These are phyloP conservation scores for Coelastrella sp. DNA, from an alignment of 139 green algal species.

Conservation along the genomic window DNA sequence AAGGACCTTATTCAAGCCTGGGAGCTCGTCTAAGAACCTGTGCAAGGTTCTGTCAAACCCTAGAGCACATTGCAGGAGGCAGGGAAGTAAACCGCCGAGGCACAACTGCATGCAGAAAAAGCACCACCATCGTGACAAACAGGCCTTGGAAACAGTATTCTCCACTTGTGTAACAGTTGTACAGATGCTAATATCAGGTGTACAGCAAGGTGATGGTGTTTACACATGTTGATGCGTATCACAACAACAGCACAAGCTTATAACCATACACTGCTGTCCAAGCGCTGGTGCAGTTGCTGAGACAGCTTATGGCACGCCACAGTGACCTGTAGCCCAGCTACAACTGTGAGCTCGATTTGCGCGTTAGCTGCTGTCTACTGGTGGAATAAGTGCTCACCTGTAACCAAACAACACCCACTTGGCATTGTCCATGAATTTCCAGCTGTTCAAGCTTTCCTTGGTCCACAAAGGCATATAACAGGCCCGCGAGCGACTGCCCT, in stretches of 20 bases:
- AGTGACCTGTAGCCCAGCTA: neutral
- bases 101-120: neutral
- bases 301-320: no score
- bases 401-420: neutral
- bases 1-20: neutral
- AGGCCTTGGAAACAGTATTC: neutral
- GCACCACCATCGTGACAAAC: neutral
- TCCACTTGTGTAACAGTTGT: neutral
- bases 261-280: no score
- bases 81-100: neutral
- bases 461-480: neutral
- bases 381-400: neutral
- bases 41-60: neutral
- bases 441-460: neutral
- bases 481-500: neutral
- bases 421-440: neutral
- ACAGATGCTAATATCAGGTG: neutral
- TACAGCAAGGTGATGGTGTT: no score
- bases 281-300: no score
- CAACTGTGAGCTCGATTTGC: neutral
- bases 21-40: neutral
- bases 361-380: no score
- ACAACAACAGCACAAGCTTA: no score
- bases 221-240: no score
- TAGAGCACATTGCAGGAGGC: neutral